These are phyloP conservation scores for Bryoglossum gracile DNA, from an alignment of 495 filamentous ascomycete genomes.

Conservation along the genomic window DNA sequence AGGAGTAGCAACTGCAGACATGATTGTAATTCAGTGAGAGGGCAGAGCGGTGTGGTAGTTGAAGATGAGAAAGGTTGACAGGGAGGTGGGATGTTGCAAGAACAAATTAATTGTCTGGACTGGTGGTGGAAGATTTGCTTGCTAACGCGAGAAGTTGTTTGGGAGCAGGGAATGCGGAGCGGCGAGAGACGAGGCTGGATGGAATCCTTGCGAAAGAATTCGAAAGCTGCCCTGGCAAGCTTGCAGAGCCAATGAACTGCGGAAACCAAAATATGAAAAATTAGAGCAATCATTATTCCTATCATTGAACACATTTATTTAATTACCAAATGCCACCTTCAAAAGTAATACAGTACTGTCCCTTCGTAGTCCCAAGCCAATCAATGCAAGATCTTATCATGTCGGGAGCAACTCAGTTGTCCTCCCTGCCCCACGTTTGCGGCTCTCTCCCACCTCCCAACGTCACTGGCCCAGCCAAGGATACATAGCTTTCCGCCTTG, in stretches of 20 bases:
- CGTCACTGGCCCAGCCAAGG: conserved; percentile 13
- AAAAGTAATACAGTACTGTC: too few species aligned
- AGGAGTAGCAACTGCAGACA: conserved; percentile 28
- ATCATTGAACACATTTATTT: too few species aligned
- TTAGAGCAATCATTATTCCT: too few species aligned
- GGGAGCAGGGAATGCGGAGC: background rate
- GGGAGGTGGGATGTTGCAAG: background rate
- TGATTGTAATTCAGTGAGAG: conserved; percentile 17
- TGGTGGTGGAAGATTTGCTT: background rate
- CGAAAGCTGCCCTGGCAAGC: too few species aligned
- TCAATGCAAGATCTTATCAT: too few species aligned
- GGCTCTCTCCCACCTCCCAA: conserved; percentile 7
- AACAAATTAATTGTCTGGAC: background rate
- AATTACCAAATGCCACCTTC: too few species aligned
- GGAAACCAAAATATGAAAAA: too few species aligned
- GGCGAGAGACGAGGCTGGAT: conserved; percentile 7
- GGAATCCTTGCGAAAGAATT: too few species aligned
- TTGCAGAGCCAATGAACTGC: too few species aligned
- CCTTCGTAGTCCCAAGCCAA: too few species aligned
- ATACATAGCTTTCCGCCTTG: conserved; percentile 1
- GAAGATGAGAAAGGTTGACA: background rate
- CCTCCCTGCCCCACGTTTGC: conserved; percentile 14
- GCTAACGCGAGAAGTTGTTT: conserved; percentile 5
- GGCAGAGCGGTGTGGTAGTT: background rate
- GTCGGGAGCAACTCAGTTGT: too few species aligned